Conservation (phyloP, 176 grass and related monocot species). For the Bonia amplexicaulis region DNA sequence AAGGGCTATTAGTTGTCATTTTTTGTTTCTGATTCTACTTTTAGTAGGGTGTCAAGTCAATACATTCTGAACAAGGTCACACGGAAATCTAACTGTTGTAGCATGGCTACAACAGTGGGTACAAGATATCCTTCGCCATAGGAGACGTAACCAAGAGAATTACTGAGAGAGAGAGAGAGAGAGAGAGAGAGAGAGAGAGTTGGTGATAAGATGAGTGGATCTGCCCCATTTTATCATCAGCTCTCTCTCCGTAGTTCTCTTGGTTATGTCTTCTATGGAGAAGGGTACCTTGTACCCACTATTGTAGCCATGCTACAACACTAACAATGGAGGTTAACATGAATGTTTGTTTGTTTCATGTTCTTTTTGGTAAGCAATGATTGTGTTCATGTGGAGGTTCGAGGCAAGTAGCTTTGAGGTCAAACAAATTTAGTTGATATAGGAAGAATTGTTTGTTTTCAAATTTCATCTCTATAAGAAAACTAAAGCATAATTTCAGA, state of each 20-base stretch:
- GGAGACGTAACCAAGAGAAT: too few species aligned
- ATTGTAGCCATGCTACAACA: too few species aligned
- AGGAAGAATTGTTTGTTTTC: background rate
- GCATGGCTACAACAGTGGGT: too few species aligned
- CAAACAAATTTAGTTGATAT: background rate
- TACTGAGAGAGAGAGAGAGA: too few species aligned
- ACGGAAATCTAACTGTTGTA: background rate
- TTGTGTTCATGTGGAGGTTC: conserved; percentile 7
- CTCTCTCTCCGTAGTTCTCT: too few species aligned
- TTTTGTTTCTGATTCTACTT: conserved; percentile 2
- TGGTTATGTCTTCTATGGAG: too few species aligned
- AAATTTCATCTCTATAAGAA: background rate
- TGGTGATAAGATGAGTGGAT: too few species aligned
- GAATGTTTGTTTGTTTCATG: background rate
- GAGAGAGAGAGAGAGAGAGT: too few species aligned
- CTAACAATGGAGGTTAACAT: background rate
- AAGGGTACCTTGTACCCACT: too few species aligned
- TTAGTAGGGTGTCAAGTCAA: background rate
- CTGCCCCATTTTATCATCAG: too few species aligned
- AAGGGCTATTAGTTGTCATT: background rate
- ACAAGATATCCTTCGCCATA: too few species aligned
- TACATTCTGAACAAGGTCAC: background rate
- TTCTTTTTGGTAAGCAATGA: background rate
- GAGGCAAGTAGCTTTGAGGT: background rate
- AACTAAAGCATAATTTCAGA: background rate